Evolutionary conservation across 176 grass and related monocot species (phyloP), one percentile per base, ranked within the genome.

Genomic region (Tuctoria greenei): DNA sequence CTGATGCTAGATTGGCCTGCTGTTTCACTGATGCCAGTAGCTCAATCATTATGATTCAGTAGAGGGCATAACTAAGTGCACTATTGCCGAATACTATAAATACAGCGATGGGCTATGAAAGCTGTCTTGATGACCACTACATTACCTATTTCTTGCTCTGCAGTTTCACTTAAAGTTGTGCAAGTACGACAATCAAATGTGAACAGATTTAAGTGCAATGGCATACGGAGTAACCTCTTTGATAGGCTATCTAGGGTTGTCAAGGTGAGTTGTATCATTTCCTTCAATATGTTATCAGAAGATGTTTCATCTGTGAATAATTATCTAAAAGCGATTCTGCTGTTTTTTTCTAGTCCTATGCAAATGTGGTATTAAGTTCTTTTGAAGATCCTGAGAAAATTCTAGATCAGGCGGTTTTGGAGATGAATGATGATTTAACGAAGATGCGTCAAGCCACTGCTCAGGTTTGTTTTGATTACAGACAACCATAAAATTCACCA

Each of bases 341-440:
- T 88, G 58, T 15, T 89, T 69, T 69, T 78, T 1, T 84, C 16
- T 82, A 99, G 96, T 99, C 96, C 44, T 99, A 99, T 74, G 87
- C 96, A 71, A 99, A 95, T 90, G 82, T 89, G 28, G 66, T 99
- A 57, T 31, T 99, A 72, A 95, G 80, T 81, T 57, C 96, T 27
- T 92, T 99, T 82, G 96, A 99, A 71, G 96, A 99, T 79, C 96
- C 96, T 35, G 96, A 99, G 73, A 99, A 99, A 85, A 99, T 99
- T 47, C 89, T 99, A 66, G 96, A 99, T 36, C 96, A 99, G 75
- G 96, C 96, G 2, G 96, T 99, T 62, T 50, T 99, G 43, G 96
- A 99, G 71, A 99, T 99, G 96, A 99, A 90, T 64, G 96, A 99
- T 55, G 96, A 99, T 71, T 92, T 99, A 61, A 95, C 84, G 49